Evolutionary conservation across 148 eudicot genomes (phyloP).

Genomic region (Pouteria glomerata): DNA sequence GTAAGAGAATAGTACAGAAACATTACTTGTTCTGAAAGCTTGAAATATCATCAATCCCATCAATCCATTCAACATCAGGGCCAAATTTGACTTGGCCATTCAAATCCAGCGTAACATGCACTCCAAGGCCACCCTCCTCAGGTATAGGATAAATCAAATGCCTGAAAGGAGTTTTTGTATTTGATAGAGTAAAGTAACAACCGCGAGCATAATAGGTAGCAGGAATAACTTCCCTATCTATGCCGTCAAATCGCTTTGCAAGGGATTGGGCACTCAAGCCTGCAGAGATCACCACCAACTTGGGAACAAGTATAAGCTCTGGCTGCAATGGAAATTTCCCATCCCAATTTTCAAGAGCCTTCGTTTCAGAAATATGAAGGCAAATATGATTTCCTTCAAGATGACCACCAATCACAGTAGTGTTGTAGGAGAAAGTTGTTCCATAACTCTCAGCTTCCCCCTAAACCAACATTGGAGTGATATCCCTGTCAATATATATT

Average conservation of each 20-base stretch:
- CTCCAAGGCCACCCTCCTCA: conserved; percentile 93
- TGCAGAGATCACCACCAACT: conserved; percentile 69
- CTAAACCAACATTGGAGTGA: conserved; percentile 59
- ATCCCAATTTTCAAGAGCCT: conserved; percentile 37
- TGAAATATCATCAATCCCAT: conserved; percentile 45
- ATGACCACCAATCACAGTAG: conserved; percentile 74
- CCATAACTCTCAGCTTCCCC: conserved; percentile 91
- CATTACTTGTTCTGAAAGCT: conserved; percentile 74
- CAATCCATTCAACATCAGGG: conserved; percentile 94
- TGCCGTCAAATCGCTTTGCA: conserved; percentile 60
- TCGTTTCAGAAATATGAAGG: conserved; percentile 60
- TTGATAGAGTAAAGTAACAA: conserved; percentile 71
- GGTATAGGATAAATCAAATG: conserved; percentile 96
- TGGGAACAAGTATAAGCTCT: conserved; percentile 68
- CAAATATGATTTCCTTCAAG: conserved; percentile 41
- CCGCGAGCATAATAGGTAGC: conserved; percentile 72
- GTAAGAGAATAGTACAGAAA: conserved; percentile 1
- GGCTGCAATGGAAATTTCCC: conserved; percentile 35
- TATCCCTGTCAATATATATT: conserved; percentile 54
- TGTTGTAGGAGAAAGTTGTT: conserved; percentile 69
- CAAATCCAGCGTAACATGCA: conserved; percentile 86
- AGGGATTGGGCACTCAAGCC: conserved; percentile 72
- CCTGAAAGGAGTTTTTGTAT: conserved; percentile 49
- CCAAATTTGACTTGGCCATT: conserved; percentile 88
- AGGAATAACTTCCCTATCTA: conserved; percentile 36